Evolutionary conservation across 1,139 yeast species (phyloP), one percentile per base, ranked within the genome.

Genomic region (Blastobotrys apis): DNA sequence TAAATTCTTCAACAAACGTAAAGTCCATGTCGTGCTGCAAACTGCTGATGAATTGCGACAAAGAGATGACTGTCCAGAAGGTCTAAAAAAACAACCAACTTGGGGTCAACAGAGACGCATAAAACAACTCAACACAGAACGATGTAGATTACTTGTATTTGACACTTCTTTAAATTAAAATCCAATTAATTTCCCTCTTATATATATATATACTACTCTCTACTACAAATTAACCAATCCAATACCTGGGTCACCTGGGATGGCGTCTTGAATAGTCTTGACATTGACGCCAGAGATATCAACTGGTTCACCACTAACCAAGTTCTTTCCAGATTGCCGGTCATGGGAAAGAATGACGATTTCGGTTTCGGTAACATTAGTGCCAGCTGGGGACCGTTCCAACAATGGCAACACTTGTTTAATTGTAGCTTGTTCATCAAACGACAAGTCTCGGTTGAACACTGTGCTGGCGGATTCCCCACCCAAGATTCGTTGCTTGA

Each of bases 191-290:
- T 12, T 12, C 12, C 27, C 12, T 25, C 8, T 8, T 25, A 25
- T 25, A 25, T 9, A 8, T 25, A 25, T 25, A 25, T 25, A 25
- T 25, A 25, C 12, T 9, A 9, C 27, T 25, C n/a, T n/a, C n/a
- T 15, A 16, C 46, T 60, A 61, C 26, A 68, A 44, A 52, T 90
- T 90, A 57, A 70, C 77, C 57, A 92, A 75, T 55, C 80, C 66
- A 58, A 92, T 80, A 60, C 95, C 96, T 35, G 98, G 98, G 57
- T 78, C 77, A 50, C 98, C 98, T 42, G 98, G 98, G 49, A 85
- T 81, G 30, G 98, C 94, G 52, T 76, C 75, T 51, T 85, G 95
- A 49, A 85, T 73, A 47, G 80, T 77, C 74, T 85, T 88, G 47
- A 83, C 78, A 6, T 23, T 6, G 53, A 88, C 74, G 47, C 83